Base-by-base conservation (phyloP, 2,329 filamentous ascomycete genomes). In the Coniochaeta prunicola region DNA sequence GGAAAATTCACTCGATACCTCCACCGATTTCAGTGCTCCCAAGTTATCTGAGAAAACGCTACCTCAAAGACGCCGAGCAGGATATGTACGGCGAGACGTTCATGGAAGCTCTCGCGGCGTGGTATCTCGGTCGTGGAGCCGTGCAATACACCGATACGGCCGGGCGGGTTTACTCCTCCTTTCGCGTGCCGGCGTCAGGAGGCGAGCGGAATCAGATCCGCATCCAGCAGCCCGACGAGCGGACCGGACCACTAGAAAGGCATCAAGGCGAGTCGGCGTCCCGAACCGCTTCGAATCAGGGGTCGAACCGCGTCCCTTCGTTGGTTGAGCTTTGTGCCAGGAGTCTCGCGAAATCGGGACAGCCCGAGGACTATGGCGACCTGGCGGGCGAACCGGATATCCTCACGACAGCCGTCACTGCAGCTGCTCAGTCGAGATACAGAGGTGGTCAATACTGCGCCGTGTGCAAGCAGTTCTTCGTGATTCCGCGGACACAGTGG, bases 241-340 rank as follows among this genome's bases (percentile, higher is more conserved):
- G 58, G 54, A 15, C 40, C 45, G 38, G 30, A 45, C 1, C 56
- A 17, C 33, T 33, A 24, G n/a, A 33, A 55, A 1, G 45, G 45
- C 19, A 38, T 33, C 31, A 57, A 36, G 38, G 50, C 58, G 30
- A 55, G 21, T 36, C 28, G 4, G 15, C 34, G 33, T 24, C 53
- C 30, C 28, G 21, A 2, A 8, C n/a, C 10, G 33, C 30, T 15
- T 24, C 53, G n/a, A 36, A 24, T 21, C 28, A 28, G n/a, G 28
- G 26, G 24, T 6, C 63, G 58, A 40, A 59, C 12, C 64, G 67
- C 2, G 78, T 83, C 1, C 76, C 77, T 1, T 81, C 80, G 19
- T 69, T 86, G 4, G 67, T 83, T 4, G 82, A 85, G 65, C 62
- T 78, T 1, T 77, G 79, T 2, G 71, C 83, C 1, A 74, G 75